Evolutionary conservation across 208 protist species (phyloP), one percentile per base, ranked within the genome.

Genomic region (Acanthamoeba castellanii): DNA sequence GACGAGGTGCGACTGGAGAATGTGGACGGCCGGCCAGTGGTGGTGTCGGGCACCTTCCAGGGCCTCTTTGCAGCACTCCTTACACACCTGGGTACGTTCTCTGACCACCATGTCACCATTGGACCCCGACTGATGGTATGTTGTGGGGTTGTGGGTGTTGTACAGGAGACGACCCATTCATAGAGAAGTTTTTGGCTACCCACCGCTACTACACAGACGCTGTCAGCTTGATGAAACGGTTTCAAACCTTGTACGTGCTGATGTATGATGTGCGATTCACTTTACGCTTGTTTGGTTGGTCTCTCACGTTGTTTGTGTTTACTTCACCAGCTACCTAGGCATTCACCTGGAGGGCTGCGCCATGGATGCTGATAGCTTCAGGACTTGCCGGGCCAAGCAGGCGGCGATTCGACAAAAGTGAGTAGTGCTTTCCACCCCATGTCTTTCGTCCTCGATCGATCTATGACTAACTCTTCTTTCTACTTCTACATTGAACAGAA

Each of bases 191-290:
- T 18, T 25, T 91, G 1, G 84, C 84, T 22, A 91, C 84, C 1
- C 52, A 91, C 18, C 84, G 57, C 84, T 91, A 91, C 84, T 91
- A 34, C 84, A 91, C 59, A 20, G 84, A 91, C 27, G 0, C 16
- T 20, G 20, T 70, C 47, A 47, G 7, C 5, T n/a, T 91, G 34
- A 72, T 91, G 50, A 27, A 42, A 42, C n/a, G n/a, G 22, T 50
- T 91, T 11, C n/a, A 61, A 3, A n/a, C 9, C 30, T 70, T 32
- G 84, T 91, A 91, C 50, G 82, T 1, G 20, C 37, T n/a, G 4
- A 14, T n/a, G n/a, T n/a, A n/a, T n/a, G n/a, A n/a, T n/a, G n/a
- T n/a, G 3, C 34, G 70, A 18, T 20, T 11, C 30, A 78, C 37
- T 3, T n/a, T 89, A 57, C 47, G 3, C 18, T 61, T 42, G 22